Evolutionary conservation across 2,329 filamentous ascomycete genomes (phyloP).

Genomic region (Colletotrichum costaricense): DNA sequence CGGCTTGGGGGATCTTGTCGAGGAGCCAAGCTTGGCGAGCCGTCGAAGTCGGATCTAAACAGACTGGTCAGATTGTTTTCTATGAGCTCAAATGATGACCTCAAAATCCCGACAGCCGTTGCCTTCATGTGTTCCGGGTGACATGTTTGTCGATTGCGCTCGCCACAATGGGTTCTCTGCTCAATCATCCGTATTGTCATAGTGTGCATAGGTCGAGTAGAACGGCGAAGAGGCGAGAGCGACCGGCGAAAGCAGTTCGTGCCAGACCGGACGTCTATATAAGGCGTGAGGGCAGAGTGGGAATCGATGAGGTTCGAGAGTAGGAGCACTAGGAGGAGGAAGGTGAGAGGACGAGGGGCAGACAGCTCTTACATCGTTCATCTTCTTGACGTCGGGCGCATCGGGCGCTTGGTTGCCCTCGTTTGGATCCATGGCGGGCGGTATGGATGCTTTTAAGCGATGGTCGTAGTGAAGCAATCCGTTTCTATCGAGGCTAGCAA

Average conservation of each 20-base stretch:
- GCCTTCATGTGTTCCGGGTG: neutral
- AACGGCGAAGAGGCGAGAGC: neutral
- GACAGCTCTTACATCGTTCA: slow-evolving; percentile 60
- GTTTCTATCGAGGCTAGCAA: slow-evolving; percentile 4
- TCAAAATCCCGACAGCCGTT: neutral
- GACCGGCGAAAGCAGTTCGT: neutral
- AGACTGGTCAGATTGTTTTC: neutral
- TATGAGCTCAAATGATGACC: no score
- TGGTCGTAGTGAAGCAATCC: neutral
- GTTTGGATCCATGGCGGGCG: slow-evolving; percentile 57
- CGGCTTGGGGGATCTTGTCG: slow-evolving; percentile 46
- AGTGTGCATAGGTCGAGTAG: neutral
- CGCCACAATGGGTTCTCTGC: neutral
- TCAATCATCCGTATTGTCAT: neutral
- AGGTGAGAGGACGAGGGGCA: neutral
- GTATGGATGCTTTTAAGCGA: neutral
- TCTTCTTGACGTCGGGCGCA: slow-evolving; percentile 68
- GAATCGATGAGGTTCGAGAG: neutral
- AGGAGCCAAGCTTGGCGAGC: slow-evolving; percentile 60
- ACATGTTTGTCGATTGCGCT: neutral
- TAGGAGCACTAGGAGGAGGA: slow-evolving; percentile 14
- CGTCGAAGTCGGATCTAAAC: slow-evolving; percentile 60
- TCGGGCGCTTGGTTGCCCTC: slow-evolving; percentile 55
- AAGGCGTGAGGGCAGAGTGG: neutral
- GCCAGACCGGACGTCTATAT: no score